Evolutionary conservation across 768 basidiomycete species (phyloP).

Genomic region (Megacollybia marginata): DNA sequence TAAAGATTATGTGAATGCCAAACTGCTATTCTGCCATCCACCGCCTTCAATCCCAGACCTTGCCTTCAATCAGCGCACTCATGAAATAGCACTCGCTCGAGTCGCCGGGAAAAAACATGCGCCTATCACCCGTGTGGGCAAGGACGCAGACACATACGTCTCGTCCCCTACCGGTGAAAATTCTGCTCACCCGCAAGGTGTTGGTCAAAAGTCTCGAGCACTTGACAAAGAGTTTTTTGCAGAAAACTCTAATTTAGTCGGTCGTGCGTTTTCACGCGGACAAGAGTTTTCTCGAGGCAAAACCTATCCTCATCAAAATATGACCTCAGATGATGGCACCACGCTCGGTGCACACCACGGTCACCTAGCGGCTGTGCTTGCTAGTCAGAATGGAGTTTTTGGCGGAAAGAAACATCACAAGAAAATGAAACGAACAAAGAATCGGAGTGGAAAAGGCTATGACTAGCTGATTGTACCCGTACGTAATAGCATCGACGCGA

Average conservation of each 20-base stretch:
- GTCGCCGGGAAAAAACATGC: conserved; percentile 80
- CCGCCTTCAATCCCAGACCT: conserved; percentile 66
- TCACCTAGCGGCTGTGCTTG: conserved; percentile 34
- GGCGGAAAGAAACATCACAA: conserved; percentile 81
- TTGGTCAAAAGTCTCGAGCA: conserved; percentile 49
- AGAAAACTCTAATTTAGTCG: conserved; percentile 37
- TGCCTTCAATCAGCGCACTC: conserved; percentile 69
- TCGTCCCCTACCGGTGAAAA: conserved; percentile 23
- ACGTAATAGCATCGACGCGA: neutral
- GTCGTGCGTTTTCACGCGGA: conserved; percentile 58
- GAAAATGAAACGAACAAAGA: conserved; percentile 73
- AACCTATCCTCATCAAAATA: conserved; percentile 79
- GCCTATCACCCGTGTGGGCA: conserved; percentile 78
- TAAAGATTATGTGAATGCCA: conserved; percentile 96
- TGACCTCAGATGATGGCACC: conserved; percentile 74
- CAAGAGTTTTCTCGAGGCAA: conserved; percentile 55
- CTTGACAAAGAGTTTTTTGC: conserved; percentile 84
- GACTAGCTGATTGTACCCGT: conserved; percentile 33
- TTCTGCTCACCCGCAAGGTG: conserved; percentile 23
- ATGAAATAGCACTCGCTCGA: conserved; percentile 50
- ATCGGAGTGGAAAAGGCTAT: conserved; percentile 90
- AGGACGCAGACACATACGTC: conserved; percentile 80
- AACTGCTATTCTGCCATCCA: conserved; percentile 83
- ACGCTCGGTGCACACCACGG: conserved; percentile 37
- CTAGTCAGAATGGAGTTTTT: conserved; percentile 26